phyloP scores from a whole-genome alignment of 139 green algal species.

The Picochlorum sp. region DNA sequence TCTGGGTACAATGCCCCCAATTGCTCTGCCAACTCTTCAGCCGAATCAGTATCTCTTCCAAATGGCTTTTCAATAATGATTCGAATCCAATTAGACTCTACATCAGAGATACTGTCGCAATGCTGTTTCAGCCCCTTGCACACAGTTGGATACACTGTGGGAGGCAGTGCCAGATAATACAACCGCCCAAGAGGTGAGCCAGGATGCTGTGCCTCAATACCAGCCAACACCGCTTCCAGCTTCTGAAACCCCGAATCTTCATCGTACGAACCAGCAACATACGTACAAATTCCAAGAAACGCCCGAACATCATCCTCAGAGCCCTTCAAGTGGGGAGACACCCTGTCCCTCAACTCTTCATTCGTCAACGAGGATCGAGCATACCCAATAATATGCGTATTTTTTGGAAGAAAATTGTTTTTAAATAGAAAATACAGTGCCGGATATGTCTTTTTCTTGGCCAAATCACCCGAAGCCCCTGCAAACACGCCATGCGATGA shows the following conservation, averaged over 20 bases:
- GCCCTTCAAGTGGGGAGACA: conserved; percentile 37
- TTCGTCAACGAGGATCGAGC: conserved; percentile 55
- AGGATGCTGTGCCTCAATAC: conserved; percentile 32
- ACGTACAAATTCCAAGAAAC: conserved; percentile 62
- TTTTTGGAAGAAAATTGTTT: conserved; percentile 36
- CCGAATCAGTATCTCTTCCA: conserved; percentile 12
- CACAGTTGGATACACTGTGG: conserved; percentile 86
- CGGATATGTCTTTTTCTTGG: conserved; percentile 87
- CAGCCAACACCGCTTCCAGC: conserved; percentile 32
- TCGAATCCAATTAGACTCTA: conserved; percentile 29
- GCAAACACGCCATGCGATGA: conserved; percentile 1
- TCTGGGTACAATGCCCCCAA: conserved; percentile 78
- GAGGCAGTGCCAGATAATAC: conserved; percentile 94
- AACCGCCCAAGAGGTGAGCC: conserved; percentile 51
- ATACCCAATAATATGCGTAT: conserved; percentile 72
- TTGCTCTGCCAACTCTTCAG: conserved; percentile 57
- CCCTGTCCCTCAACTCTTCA: conserved; percentile 51
- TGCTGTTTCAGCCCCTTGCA: conserved; percentile 20
- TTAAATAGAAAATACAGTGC: conserved; percentile 65
- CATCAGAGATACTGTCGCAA: conserved; percentile 6
- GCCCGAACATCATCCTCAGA: conserved; percentile 16
- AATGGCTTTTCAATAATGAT: conserved; percentile 40
- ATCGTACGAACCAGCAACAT: conserved; percentile 58
- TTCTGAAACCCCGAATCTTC: conserved; percentile 40
- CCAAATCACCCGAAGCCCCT: conserved; percentile 62